A percentile compares a stretch with the other conserved stretches of the same genome.
These are phyloP conservation scores for Ustilago cynodontis DNA, from an alignment of 1,284 basidiomycete genomes.

Conservation along the genomic window DNA sequence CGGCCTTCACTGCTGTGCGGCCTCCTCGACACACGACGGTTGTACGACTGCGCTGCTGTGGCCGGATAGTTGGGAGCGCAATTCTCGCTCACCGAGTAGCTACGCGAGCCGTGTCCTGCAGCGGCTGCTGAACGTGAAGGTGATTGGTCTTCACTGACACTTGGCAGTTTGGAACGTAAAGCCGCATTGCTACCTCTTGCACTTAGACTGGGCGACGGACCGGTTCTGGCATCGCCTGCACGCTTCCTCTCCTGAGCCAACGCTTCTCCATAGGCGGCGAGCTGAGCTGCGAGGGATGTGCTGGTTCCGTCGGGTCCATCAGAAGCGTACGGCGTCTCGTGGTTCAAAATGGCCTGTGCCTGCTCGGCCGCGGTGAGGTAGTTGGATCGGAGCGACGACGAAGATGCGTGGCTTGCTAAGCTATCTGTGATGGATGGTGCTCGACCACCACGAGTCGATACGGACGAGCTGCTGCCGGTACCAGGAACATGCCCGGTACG, in stretches of 20 bases:
- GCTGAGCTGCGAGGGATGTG: constrained; percentile 44
- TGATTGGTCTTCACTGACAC: constrained; percentile 53
- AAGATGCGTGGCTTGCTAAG: constrained; percentile 33
- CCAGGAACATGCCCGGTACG: not conserved
- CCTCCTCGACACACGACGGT: constrained; percentile 34
- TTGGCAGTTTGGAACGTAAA: constrained; percentile 45
- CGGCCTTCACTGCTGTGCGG: constrained; percentile 52
- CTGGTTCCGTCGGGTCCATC: constrained; percentile 45
- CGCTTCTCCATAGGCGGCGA: constrained; percentile 59
- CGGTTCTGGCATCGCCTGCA: constrained; percentile 39
- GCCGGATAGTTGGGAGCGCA: constrained; percentile 31
- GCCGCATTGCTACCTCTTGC: constrained; percentile 47
- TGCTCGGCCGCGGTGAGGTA: constrained; percentile 53
- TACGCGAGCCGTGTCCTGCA: constrained; percentile 17
- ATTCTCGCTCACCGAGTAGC: constrained; percentile 35
- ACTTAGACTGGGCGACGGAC: constrained; percentile 46
- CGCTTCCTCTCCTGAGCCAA: constrained; percentile 46
- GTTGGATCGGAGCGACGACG: constrained; percentile 47
- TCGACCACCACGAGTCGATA: constrained; percentile 19
- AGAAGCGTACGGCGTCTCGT: constrained; percentile 29
- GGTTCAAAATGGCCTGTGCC: constrained; percentile 54
- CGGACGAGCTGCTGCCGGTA: constrained; percentile 7
- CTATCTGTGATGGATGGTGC: constrained; percentile 34
- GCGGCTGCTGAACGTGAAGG: constrained; percentile 26
- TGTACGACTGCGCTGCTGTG: constrained; percentile 46